These are phyloP conservation scores for Mortierella sp. DNA, from an alignment of 371 early-diverging fungal species.

Conservation along the genomic window DNA sequence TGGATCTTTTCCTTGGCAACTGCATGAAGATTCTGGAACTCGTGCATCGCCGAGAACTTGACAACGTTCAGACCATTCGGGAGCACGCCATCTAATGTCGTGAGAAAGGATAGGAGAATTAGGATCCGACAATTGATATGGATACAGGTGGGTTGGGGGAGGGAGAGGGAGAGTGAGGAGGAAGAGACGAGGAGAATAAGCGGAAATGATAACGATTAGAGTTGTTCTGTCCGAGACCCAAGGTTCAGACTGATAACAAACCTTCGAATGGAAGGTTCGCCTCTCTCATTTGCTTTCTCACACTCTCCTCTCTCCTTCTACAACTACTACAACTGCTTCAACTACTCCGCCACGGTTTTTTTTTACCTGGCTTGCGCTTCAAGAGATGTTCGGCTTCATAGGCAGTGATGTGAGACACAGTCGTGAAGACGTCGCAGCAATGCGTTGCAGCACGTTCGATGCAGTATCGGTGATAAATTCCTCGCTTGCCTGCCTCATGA, in stretches of 20 bases:
- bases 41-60: constrained; percentile 96
- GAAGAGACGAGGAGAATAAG: too few relatives aligned
- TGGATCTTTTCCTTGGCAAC: constrained; percentile 92
- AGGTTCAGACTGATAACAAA: too few relatives aligned
- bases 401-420: constrained; percentile 96
- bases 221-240: too few relatives aligned
- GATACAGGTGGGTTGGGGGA: too few relatives aligned
- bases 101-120: constrained; percentile 4
- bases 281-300: too few relatives aligned
- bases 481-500: constrained; percentile 95
- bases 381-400: constrained; percentile 95
- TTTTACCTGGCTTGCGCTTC: constrained; percentile 88
- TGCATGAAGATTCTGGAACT: constrained; percentile 97
- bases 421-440: constrained; percentile 95
- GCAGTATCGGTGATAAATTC: constrained; percentile 97
- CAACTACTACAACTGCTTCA: too few relatives aligned
- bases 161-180: too few relatives aligned
- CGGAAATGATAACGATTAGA: too few relatives aligned
- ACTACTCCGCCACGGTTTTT: too few relatives aligned
- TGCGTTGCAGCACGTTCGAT: constrained; percentile 96
- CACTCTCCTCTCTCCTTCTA: too few relatives aligned
- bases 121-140: too few relatives aligned
- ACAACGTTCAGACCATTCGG: constrained; percentile 97
- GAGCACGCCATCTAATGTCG: constrained; percentile 84
- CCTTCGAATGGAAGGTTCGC: too few relatives aligned